Conservation (phyloP, 2,329 filamentous ascomycete genomes). For the Didymella glomerata region DNA sequence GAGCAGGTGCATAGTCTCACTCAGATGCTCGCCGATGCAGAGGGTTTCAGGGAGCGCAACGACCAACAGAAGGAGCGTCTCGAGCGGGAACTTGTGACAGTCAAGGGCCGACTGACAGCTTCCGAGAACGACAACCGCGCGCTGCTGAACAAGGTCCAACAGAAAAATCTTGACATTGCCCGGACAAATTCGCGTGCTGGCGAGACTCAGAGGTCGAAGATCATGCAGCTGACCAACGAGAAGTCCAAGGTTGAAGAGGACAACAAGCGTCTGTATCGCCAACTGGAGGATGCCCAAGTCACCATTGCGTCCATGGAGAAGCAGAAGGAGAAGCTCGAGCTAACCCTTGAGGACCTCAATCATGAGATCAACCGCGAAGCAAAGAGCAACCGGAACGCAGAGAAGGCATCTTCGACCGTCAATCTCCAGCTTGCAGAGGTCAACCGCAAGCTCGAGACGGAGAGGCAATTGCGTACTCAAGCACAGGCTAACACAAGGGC, state of each 20-base stretch:
- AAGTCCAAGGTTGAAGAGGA: slow-evolving; percentile 85
- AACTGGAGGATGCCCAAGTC: slow-evolving; percentile 85
- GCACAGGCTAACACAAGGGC: slow-evolving; percentile 86
- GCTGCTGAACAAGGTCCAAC: slow-evolving; percentile 95
- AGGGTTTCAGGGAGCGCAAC: slow-evolving; percentile 86
- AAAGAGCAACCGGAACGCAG: slow-evolving; percentile 86
- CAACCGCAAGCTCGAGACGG: slow-evolving; percentile 88
- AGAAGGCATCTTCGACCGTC: slow-evolving; percentile 82
- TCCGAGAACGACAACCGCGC: slow-evolving; percentile 97
- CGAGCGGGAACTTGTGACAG: slow-evolving; percentile 87
- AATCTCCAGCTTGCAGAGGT: slow-evolving; percentile 86
- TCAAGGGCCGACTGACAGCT: slow-evolving; percentile 86
- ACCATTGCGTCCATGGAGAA: slow-evolving; percentile 87
- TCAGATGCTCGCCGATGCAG: slow-evolving; percentile 86
- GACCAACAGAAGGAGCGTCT: slow-evolving; percentile 94
- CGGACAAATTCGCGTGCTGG: slow-evolving; percentile 85
- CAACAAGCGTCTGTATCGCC: slow-evolving; percentile 79
- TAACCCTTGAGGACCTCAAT: slow-evolving; percentile 89
- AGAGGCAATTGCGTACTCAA: slow-evolving; percentile 83
- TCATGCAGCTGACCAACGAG: slow-evolving; percentile 79
- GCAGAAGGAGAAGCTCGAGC: slow-evolving; percentile 88
- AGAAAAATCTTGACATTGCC: slow-evolving; percentile 96
- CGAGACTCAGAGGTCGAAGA: slow-evolving; percentile 80
- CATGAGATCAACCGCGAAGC: slow-evolving; percentile 91
- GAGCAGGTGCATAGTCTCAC: slow-evolving; percentile 85